phyloP scores from a whole-genome alignment of 2,329 filamentous ascomycete genomes.

The Exophiala aquamarina region DNA sequence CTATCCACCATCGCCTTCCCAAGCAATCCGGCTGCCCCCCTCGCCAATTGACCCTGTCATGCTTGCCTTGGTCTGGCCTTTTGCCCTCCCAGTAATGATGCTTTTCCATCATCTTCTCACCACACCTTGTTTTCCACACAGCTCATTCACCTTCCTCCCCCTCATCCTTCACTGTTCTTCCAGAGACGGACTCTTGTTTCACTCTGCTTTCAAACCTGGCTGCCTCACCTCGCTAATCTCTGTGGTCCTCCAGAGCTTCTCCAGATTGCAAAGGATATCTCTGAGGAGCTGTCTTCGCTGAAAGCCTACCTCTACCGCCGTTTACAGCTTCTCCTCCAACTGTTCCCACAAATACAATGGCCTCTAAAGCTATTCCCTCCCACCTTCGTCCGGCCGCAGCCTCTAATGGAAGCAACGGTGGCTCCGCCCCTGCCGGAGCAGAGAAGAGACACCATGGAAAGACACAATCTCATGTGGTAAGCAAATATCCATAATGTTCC shows the following conservation, averaged over 20 bases:
- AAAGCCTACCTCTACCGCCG: neutral
- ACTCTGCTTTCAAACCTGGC: too few relatives aligned
- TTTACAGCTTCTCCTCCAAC: neutral
- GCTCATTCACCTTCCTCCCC: neutral
- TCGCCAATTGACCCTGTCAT: conserved; percentile 4
- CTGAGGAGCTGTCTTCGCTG: neutral
- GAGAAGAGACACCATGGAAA: conserved; percentile 54
- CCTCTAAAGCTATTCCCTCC: conserved; percentile 74
- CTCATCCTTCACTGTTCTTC: neutral
- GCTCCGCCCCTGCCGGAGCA: conserved; percentile 32
- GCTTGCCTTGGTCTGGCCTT: too few relatives aligned
- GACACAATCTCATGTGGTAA: conserved; percentile 57
- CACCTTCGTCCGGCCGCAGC: conserved; percentile 67
- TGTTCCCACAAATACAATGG: conserved; percentile 57
- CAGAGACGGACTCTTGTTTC: too few relatives aligned
- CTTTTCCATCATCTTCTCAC: conserved; percentile 10
- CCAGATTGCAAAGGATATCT: neutral
- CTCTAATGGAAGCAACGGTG: conserved; percentile 27
- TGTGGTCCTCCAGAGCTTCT: too few relatives aligned
- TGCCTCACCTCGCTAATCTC: too few relatives aligned
- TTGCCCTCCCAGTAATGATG: neutral
- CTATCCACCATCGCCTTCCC: too few relatives aligned
- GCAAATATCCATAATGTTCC: conserved; percentile 28
- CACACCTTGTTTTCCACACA: conserved; percentile 5
- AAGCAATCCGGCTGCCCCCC: too few relatives aligned